Conservation (phyloP, 306 rosid species). For the Luffa acutangula region DNA sequence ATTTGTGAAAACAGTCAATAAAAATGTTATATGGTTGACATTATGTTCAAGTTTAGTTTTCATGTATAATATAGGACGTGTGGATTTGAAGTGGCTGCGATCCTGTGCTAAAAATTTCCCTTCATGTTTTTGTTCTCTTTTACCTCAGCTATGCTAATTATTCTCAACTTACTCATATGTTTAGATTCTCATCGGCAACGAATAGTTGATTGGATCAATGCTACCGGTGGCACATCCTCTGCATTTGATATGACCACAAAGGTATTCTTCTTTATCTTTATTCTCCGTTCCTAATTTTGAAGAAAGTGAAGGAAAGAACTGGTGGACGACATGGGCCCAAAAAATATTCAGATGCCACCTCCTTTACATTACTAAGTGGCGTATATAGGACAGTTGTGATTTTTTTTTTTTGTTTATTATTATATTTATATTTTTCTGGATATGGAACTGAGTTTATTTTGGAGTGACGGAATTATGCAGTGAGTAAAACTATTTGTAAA, state of each 20-base stretch:
- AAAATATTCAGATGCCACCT: background rate
- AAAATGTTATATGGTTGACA: background rate
- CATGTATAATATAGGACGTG: background rate
- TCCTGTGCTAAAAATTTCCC: background rate
- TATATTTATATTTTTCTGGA: background rate
- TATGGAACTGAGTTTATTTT: background rate
- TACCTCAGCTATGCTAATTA: conserved; percentile 4
- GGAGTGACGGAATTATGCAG: background rate
- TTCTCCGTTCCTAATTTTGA: background rate
- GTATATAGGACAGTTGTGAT: background rate
- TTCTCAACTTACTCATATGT: conserved; percentile 15
- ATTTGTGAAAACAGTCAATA: background rate
- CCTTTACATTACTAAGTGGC: background rate
- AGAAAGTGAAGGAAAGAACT: background rate
- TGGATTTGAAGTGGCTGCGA: background rate
- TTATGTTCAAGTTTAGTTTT: background rate
- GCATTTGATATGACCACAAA: conserved; percentile 80
- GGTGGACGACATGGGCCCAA: background rate
- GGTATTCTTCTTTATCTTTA: conserved; percentile 9
- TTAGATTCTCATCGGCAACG: conserved; percentile 73
- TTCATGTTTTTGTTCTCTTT: background rate
- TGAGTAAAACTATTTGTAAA: background rate
- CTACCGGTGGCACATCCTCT: conserved; percentile 58
- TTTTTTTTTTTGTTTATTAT: background rate
- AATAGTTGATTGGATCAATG: conserved; percentile 71